phyloP scores from a whole-genome alignment of 2,329 filamentous ascomycete genomes.

The Colletotrichum magnum region DNA sequence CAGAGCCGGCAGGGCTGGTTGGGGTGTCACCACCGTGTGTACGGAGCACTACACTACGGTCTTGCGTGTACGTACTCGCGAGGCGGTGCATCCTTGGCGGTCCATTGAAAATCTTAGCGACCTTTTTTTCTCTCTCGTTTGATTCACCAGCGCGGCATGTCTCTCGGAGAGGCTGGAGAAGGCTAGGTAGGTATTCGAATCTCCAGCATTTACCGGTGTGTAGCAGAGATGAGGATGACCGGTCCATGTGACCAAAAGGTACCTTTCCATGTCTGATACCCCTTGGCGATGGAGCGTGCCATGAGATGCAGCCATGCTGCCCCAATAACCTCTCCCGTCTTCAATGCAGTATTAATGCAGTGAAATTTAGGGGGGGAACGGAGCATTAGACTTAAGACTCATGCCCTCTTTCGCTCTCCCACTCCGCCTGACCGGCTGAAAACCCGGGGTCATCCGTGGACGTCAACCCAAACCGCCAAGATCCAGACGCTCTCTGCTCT shows the following conservation, averaged over 20 bases:
- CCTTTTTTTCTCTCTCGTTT: no score
- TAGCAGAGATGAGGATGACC: no score
- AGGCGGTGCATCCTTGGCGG: conserved; percentile 40
- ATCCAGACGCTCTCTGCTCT: no score
- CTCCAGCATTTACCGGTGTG: no score
- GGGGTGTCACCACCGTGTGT: neutral
- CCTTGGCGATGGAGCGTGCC: conserved; percentile 25
- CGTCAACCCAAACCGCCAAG: neutral
- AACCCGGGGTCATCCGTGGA: conserved; percentile 33
- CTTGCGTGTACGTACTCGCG: conserved; percentile 35
- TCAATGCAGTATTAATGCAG: conserved; percentile 7
- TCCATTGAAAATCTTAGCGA: neutral
- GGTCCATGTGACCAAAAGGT: neutral
- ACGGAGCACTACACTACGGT: neutral
- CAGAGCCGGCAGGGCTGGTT: neutral
- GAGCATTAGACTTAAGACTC: conserved; percentile 10
- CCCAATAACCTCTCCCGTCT: neutral
- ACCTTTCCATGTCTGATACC: conserved; percentile 7
- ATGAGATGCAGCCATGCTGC: neutral
- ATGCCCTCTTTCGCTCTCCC: conserved; percentile 7
- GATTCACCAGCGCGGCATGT: no score
- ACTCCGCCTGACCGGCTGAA: conserved; percentile 8
- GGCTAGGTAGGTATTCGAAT: no score
- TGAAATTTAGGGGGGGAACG: no score
- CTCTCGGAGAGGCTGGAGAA: no score